phyloP scores from a whole-genome alignment of 805 yeast species.

The Suhomyces faveliae region DNA sequence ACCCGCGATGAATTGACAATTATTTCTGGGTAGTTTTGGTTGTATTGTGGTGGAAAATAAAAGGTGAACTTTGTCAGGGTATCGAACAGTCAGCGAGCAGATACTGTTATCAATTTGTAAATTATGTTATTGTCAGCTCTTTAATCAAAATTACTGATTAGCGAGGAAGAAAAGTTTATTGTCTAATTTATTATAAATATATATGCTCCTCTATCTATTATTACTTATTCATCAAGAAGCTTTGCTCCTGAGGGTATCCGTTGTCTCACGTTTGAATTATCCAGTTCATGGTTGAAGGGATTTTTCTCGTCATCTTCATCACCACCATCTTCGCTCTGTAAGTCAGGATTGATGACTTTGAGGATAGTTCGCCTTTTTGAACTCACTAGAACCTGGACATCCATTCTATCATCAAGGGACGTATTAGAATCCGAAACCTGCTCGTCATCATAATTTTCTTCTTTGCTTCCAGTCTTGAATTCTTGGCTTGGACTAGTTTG shows the following conservation, averaged over 20 bases:
- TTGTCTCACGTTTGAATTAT: constrained; percentile 10
- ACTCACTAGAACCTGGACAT: constrained; percentile 71
- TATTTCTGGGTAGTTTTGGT: too few relatives aligned
- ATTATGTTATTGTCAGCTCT: not conserved
- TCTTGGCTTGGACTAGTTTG: not conserved
- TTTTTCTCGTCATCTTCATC: not conserved
- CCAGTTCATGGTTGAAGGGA: not conserved
- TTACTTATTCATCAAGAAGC: constrained; percentile 1
- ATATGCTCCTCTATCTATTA: not conserved
- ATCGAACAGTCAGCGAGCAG: too few relatives aligned
- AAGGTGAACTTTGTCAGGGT: too few relatives aligned
- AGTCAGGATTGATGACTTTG: constrained; percentile 63
- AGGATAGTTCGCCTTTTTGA: constrained; percentile 60
- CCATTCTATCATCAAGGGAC: constrained; percentile 49
- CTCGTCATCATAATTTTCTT: constrained; percentile 9
- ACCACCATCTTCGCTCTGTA: constrained; percentile 12
- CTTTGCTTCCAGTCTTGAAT: not conserved
- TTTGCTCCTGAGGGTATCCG: constrained; percentile 13
- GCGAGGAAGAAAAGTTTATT: not conserved
- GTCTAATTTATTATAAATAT: not conserved
- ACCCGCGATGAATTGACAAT: too few relatives aligned
- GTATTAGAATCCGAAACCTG: constrained; percentile 26
- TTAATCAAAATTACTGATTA: not conserved
- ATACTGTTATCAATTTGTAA: too few relatives aligned
- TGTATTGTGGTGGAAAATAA: too few relatives aligned